A percentile compares a stretch with the other conserved stretches of the same genome.
Conservation (phyloP, 1,139 yeast genomes). For the Pichia norvegensis region DNA sequence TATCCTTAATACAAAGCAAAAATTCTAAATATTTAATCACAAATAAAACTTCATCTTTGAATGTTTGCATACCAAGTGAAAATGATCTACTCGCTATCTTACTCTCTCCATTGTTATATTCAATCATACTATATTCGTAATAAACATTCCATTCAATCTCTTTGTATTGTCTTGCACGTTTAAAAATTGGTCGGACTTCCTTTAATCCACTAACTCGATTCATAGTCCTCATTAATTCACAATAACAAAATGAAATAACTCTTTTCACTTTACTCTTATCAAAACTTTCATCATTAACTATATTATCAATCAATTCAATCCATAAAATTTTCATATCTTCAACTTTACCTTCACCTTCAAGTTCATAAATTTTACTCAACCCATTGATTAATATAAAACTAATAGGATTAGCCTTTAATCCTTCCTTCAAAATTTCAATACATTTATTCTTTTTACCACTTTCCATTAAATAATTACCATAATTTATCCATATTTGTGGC, state of each 20-base stretch:
- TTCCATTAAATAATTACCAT: conserved; percentile 26
- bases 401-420: conserved; percentile 58
- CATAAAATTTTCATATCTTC: conserved; percentile 48
- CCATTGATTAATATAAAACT: conserved; percentile 64
- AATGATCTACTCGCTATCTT: conserved; percentile 72
- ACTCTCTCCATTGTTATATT: conserved; percentile 54
- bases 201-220: conserved; percentile 59
- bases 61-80: conserved; percentile 65
- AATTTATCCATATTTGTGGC: conserved; percentile 85
- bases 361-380: conserved; percentile 50
- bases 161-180: conserved; percentile 47
- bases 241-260: conserved; percentile 44
- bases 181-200: conserved; percentile 64
- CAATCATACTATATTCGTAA: conserved; percentile 78
- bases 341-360: conserved; percentile 48
- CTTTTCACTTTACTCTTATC: conserved; percentile 25
- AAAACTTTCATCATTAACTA: conserved; percentile 18
- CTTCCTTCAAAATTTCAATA: conserved; percentile 43
- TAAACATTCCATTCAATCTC: conserved; percentile 65
- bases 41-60: conserved; percentile 49
- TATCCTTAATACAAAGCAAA: conserved; percentile 64
- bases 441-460: conserved; percentile 14
- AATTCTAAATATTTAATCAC: conserved; percentile 66
- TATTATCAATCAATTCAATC: conserved; percentile 39
- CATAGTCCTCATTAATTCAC: conserved; percentile 51